These are phyloP conservation scores for Lachnellula suecica DNA, from an alignment of 2,329 filamentous ascomycete genomes.

Conservation along the genomic window DNA sequence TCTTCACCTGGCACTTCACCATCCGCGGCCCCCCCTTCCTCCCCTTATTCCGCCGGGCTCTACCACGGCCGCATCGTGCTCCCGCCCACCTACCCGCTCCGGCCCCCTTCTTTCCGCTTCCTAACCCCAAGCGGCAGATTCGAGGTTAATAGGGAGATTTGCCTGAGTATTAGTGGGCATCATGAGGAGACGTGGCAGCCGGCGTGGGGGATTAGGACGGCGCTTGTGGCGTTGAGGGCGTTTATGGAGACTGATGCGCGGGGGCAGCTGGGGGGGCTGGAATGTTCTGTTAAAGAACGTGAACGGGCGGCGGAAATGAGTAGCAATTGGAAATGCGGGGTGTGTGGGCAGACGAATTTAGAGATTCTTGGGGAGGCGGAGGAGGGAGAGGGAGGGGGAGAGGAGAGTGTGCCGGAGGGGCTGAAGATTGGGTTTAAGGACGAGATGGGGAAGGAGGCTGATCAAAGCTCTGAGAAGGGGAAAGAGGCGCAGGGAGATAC, in stretches of 20 bases:
- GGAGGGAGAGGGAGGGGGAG: conserved; percentile 37
- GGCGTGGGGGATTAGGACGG: conserved; percentile 93
- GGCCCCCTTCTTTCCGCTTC: conserved; percentile 94
- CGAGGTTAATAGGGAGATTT: conserved; percentile 96
- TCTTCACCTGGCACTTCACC: conserved; percentile 99
- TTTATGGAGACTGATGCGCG: conserved; percentile 92
- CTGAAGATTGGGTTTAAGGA: conserved; percentile 68
- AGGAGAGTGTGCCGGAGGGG: conserved; percentile 50
- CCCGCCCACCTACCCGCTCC: conserved; percentile 84
- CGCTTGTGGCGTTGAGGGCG: conserved; percentile 73
- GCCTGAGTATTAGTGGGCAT: conserved; percentile 87
- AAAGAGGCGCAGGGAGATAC: conserved; percentile 29
- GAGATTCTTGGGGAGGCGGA: conserved; percentile 67
- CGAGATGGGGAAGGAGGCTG: conserved; percentile 58
- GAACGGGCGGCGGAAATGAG: conserved; percentile 69
- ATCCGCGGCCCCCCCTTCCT: conserved; percentile 86
- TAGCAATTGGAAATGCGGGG: conserved; percentile 63
- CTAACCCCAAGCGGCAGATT: conserved; percentile 89
- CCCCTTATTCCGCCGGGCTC: conserved; percentile 59
- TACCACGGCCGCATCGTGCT: conserved; percentile 96
- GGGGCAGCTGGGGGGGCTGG: conserved; percentile 88
- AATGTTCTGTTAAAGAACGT: conserved; percentile 68
- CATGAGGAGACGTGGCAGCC: conserved; percentile 99
- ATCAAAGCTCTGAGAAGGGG: conserved; percentile 16
- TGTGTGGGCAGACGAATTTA: conserved; percentile 69